Conservation (phyloP, 1,284 basidiomycete species). For the Hortiboletus rubellus region DNA sequence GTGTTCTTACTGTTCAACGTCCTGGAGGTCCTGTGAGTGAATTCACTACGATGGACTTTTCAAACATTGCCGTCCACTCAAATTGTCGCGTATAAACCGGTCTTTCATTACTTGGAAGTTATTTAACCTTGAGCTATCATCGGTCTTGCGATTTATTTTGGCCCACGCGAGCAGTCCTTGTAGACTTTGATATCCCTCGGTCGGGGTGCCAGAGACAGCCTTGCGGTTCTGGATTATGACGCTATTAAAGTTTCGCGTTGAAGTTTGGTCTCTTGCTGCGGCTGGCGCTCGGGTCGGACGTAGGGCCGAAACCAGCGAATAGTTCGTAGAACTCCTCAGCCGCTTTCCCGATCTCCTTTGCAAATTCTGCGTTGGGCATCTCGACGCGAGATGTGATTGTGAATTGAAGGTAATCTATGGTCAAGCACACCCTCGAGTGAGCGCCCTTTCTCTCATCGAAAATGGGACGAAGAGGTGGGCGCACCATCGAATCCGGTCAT, state of each 20-base stretch:
- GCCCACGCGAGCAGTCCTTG: no score
- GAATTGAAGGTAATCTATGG: conserved; percentile 71
- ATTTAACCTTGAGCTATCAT: neutral
- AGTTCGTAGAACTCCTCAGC: conserved; percentile 64
- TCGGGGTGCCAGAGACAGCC: neutral
- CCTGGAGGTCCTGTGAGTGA: neutral
- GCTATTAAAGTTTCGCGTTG: conserved; percentile 19
- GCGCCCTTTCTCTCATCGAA: neutral
- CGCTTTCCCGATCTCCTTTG: conserved; percentile 63
- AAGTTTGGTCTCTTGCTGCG: neutral
- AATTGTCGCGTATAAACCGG: neutral
- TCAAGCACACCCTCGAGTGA: conserved; percentile 1
- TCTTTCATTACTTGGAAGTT: neutral
- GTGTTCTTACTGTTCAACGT: neutral
- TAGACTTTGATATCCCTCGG: neutral
- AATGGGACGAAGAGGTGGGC: conserved; percentile 15
- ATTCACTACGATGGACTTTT: neutral
- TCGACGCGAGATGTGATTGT: conserved; percentile 77
- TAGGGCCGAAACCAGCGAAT: conserved; percentile 30
- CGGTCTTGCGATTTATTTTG: no score
- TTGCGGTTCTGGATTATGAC: neutral
- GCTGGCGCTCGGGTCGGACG: neutral
- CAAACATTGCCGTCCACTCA: neutral
- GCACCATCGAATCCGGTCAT: conserved; percentile 71
- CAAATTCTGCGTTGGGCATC: conserved; percentile 72